phyloP scores from a whole-genome alignment of 148 eudicot genomes.

The Gaultheria prostrata region DNA sequence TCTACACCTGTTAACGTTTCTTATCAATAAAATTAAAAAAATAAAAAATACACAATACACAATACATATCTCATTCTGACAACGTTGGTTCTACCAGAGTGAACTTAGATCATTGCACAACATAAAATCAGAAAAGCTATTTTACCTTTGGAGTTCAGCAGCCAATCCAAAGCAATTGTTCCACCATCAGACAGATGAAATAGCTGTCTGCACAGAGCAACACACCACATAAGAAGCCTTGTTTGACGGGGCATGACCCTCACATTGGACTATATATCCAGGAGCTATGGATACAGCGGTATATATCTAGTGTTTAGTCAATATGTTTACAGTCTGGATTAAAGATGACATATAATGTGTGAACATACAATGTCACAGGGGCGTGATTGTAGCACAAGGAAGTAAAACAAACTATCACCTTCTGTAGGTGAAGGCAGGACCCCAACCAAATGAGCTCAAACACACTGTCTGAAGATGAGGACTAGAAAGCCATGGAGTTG shows the following conservation, averaged over 20 bases:
- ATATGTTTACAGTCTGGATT: neutral
- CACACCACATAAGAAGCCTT: neutral
- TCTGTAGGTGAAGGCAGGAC: constrained; percentile 56
- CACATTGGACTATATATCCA: neutral
- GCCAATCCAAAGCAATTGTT: constrained; percentile 93
- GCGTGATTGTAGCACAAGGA: neutral
- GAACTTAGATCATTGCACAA: neutral
- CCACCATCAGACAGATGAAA: constrained; percentile 79
- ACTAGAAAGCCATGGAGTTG: constrained; percentile 94
- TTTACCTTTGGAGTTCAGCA: constrained; percentile 64
- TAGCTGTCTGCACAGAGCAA: constrained; percentile 50
- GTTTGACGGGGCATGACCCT: neutral
- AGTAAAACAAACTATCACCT: constrained; percentile 44
- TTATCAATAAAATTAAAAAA: neutral
- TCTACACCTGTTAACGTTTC: neutral
- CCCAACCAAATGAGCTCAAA: constrained; percentile 54
- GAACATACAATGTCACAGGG: neutral
- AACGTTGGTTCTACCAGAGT: neutral
- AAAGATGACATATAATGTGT: neutral
- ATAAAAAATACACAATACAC: neutral
- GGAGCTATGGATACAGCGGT: neutral
- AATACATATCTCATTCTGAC: neutral
- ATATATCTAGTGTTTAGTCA: neutral
- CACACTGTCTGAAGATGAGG: constrained; percentile 87
- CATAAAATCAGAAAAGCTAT: neutral